Evolutionary conservation across 345 rosid genomes (phyloP), one percentile per base, ranked within the genome.

Genomic region (Excoecaria cochinchinensis): DNA sequence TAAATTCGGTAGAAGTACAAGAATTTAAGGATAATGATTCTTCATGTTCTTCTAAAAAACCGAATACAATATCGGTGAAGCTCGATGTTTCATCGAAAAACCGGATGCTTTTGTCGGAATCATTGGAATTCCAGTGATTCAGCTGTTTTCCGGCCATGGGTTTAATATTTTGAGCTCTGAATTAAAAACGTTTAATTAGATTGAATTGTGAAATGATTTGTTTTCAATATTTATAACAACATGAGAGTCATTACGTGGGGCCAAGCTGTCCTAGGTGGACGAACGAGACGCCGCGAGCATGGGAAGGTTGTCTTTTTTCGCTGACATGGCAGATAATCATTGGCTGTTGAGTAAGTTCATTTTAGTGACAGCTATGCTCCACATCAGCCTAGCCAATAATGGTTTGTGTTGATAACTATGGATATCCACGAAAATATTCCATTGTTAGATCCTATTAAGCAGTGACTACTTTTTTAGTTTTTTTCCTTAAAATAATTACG

Each of bases 211-310:
- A 31, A 31, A 31, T 31, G 31, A 31, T 31, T 31, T 31, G 31
- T 31, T 31, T 2, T 31, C 31, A 31, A 31, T 31, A 69, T 79
- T 74, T 82, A 83, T 81, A 75, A 60, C 12, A n/a, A 44, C 53
- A 61, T 22, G 59, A 56, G 39, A 65, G 44, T 76, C 74, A 2
- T 36, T 55, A 70, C 14, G 55, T 73, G 78, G 86, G 80, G 56
- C 84, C 85, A 56, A 66, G 11, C 17, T 58, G 72, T 73, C 79
- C 78, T 1, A 73, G 66, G 74, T 85, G 87, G 93, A 73, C 83
- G 79, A 79, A 82, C 95, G 67, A 76, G 84, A 52, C 86, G 87
- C 97, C 82, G 92, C 93, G 86, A 47, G 76, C 77, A 47, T 58
- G 31, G 81, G 51, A 21, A 44, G n/a, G 53, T 9, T 60, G 70